A percentile compares a stretch with the other conserved stretches of the same genome.
Evolutionary conservation across 1,139 yeast genomes (phyloP).

Genomic region (Debaryomycetaceae sp.): DNA sequence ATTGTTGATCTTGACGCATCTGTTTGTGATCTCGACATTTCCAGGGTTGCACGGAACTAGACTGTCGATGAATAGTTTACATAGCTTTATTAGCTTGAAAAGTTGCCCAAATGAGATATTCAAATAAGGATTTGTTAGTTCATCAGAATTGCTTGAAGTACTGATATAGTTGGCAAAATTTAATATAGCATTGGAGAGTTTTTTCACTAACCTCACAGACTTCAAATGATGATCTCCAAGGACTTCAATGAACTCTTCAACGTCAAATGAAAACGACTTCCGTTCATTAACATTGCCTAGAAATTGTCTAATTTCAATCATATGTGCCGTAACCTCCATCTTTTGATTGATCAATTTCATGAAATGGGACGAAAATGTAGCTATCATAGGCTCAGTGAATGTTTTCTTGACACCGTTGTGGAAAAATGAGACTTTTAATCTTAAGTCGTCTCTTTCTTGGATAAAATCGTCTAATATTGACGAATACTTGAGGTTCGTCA

Average conservation of each 20-base stretch:
- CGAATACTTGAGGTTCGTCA: constrained; percentile 14
- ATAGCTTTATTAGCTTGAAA: constrained; percentile 33
- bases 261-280: constrained; percentile 16
- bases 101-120: constrained; percentile 34
- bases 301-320: constrained; percentile 24
- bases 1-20: constrained; percentile 34
- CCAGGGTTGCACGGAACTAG: constrained; percentile 17
- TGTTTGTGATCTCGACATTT: constrained; percentile 19
- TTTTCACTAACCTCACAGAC: constrained; percentile 41
- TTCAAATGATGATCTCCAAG: constrained; percentile 47
- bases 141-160: constrained; percentile 10
- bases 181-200: constrained; percentile 34
- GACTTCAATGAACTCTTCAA: constrained; percentile 40
- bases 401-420: constrained; percentile 1
- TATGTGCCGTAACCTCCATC: constrained; percentile 25
- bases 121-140: constrained; percentile 29
- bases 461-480: constrained; percentile 16
- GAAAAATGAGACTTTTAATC: constrained; percentile 6
- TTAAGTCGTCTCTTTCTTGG: constrained; percentile 10
- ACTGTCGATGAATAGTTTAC: constrained; percentile 34
- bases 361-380: constrained; percentile 2
- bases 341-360: constrained; percentile 23
- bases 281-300: constrained; percentile 6
- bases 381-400: constrained; percentile 1
- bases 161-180: constrained; percentile 27